Percentiles rank a stretch among this genome's conserved stretches.
These are phyloP conservation scores for Amaranthus tricolor DNA, from an alignment of 179 eudicot species.

Conservation along the genomic window DNA sequence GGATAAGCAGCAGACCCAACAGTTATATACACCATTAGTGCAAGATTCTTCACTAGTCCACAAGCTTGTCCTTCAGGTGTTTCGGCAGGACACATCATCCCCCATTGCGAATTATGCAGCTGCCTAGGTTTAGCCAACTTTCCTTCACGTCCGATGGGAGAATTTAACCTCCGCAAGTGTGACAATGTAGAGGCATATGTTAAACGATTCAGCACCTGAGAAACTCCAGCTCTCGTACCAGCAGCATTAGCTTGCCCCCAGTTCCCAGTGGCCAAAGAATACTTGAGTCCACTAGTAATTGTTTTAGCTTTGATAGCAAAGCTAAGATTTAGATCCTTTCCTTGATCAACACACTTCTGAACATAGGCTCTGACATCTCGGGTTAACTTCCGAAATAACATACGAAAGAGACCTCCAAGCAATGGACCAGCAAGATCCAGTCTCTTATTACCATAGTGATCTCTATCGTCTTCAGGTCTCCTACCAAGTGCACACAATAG, in stretches of 20 bases:
- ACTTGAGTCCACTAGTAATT: conserved; percentile 94
- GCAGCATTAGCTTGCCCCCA: conserved; percentile 99
- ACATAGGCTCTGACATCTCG: conserved; percentile 94
- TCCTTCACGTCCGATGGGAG: conserved; percentile 98
- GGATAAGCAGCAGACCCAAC: conserved; percentile 99
- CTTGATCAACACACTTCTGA: conserved; percentile 90
- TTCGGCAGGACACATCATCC: conserved; percentile 99
- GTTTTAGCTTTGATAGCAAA: conserved; percentile 98
- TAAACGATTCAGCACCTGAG: conserved; percentile 95
- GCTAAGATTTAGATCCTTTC: conserved; percentile 88
- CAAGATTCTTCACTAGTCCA: conserved; percentile 96
- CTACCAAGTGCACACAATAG: conserved; percentile 87
- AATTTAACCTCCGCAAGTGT: conserved; percentile 84
- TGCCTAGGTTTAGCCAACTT: conserved; percentile 97
- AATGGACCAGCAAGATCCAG: conserved; percentile 99
- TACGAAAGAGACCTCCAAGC: conserved; percentile 91
- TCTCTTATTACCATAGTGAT: conserved; percentile 97
- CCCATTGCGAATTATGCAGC: conserved; percentile 98
- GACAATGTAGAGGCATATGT: conserved; percentile 97
- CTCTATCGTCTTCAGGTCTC: conserved; percentile 96
- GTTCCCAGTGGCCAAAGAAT: conserved; percentile 95
- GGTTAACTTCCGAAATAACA: conserved; percentile 88
- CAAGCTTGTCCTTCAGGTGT: conserved; percentile 99
- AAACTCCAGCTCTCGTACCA: conserved; percentile 98
- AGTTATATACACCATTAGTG: conserved; percentile 90